phyloP scores from a whole-genome alignment of 768 basidiomycete genomes.

The Tulasnella sp. region DNA sequence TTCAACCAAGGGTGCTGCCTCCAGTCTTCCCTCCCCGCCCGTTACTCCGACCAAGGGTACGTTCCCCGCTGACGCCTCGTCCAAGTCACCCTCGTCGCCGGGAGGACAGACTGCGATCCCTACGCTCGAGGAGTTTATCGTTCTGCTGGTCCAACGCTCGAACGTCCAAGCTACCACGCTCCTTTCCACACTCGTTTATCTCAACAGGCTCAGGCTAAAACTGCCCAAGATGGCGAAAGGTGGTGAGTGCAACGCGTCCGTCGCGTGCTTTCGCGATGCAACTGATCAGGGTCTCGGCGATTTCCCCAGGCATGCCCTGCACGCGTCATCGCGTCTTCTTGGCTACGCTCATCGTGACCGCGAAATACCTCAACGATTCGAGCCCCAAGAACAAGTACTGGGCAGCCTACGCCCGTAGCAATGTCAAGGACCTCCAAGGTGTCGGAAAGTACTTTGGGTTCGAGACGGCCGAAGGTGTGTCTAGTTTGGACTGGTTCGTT shows the following conservation, averaged over 20 bases:
- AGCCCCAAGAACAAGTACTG: slow-evolving; percentile 93
- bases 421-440: slow-evolving; percentile 39
- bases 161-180: slow-evolving; percentile 87
- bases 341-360: slow-evolving; percentile 86
- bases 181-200: slow-evolving; percentile 80
- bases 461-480: slow-evolving; percentile 6
- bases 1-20: slow-evolving; percentile 26
- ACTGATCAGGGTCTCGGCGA: slow-evolving; percentile 16
- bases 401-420: slow-evolving; percentile 71
- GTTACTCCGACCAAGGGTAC: slow-evolving; percentile 12
- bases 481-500: background rate
- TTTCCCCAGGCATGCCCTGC: slow-evolving; percentile 54
- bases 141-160: slow-evolving; percentile 60
- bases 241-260: slow-evolving; percentile 28
- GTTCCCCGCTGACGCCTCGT: background rate
- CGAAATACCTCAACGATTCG: slow-evolving; percentile 96
- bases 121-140: slow-evolving; percentile 73
- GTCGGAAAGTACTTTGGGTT: slow-evolving; percentile 4
- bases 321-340: slow-evolving; percentile 93
- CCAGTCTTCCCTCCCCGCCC: slow-evolving; percentile 51
- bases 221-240: slow-evolving; percentile 78
- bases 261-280: background rate
- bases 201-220: slow-evolving; percentile 71
- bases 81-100: background rate
- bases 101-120: slow-evolving; percentile 30